phyloP scores from a whole-genome alignment of 78 protist species.

The Isochrysis galbana region DNA sequence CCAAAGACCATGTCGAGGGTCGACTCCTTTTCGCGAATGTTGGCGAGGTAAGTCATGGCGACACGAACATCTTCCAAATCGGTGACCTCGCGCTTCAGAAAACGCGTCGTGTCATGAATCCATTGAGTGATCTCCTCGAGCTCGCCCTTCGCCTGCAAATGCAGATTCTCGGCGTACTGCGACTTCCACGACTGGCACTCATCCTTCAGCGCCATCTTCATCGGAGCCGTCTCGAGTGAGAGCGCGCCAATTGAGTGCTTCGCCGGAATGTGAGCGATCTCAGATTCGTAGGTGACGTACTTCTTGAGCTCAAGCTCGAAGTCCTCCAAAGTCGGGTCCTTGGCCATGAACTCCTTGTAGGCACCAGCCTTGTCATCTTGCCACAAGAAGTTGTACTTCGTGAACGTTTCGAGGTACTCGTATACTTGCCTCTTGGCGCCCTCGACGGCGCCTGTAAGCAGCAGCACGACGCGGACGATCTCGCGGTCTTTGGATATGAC shows the following conservation, averaged over 20 bases:
- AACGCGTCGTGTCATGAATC: not conserved
- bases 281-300: constrained; percentile 46
- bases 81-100: constrained; percentile 38
- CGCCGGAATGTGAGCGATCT: not conserved
- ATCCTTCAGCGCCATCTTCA: constrained; percentile 33
- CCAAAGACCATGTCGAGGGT: not conserved
- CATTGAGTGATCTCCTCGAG: constrained; percentile 4
- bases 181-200: constrained; percentile 42
- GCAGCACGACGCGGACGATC: constrained; percentile 42
- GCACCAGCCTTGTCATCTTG: too few relatives aligned
- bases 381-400: constrained; percentile 51
- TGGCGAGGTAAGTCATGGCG: constrained; percentile 43
- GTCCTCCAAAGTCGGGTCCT: constrained; percentile 62
- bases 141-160: constrained; percentile 30
- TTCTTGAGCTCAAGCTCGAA: constrained; percentile 56
- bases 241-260: constrained; percentile 36
- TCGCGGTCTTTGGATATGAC: constrained; percentile 26
- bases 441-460: constrained; percentile 56
- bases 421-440: constrained; percentile 52
- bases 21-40: not conserved
- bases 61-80: constrained; percentile 44
- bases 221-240: constrained; percentile 51
- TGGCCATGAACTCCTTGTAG: constrained; percentile 19
- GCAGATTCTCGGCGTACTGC: constrained; percentile 36
- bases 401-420: constrained; percentile 53